These are phyloP conservation scores for Hylodesmum podocarpum DNA, from an alignment of 306 rosid genomes.

Conservation along the genomic window DNA sequence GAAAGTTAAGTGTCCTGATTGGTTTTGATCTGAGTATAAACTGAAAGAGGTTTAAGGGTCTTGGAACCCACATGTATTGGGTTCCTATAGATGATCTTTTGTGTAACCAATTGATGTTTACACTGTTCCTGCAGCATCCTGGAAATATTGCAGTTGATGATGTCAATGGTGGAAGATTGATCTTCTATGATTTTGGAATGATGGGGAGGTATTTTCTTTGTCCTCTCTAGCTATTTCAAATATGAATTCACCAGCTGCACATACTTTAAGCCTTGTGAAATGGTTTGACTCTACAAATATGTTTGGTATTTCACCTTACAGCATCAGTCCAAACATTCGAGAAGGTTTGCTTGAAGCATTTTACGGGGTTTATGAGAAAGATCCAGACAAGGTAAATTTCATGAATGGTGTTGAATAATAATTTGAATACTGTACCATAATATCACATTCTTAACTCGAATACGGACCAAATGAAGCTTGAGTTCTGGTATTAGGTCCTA, in stretches of 20 bases:
- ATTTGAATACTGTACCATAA: neutral
- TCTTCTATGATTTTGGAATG: slow-evolving; percentile 99
- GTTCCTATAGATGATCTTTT: neutral
- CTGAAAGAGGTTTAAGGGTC: neutral
- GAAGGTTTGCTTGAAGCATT: slow-evolving; percentile 92
- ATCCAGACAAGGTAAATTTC: slow-evolving; percentile 89
- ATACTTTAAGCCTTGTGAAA: slow-evolving; percentile 20
- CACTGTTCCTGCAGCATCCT: slow-evolving; percentile 73
- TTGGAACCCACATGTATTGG: neutral
- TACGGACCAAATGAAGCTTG: slow-evolving; percentile 33
- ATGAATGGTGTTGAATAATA: slow-evolving; percentile 18
- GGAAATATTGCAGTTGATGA: slow-evolving; percentile 99
- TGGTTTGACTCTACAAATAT: slow-evolving; percentile 27
- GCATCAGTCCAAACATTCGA: slow-evolving; percentile 92
- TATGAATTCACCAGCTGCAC: neutral
- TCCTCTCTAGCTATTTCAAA: slow-evolving; percentile 26
- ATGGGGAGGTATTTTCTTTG: slow-evolving; percentile 83
- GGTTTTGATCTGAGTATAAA: neutral
- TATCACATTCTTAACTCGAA: slow-evolving; percentile 17
- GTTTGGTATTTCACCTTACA: slow-evolving; percentile 39
- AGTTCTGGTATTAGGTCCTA: slow-evolving; percentile 74
- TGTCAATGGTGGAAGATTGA: slow-evolving; percentile 98
- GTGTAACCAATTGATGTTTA: neutral
- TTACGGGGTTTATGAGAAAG: slow-evolving; percentile 94
- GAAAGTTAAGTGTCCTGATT: neutral